Evolutionary conservation across 2,329 filamentous ascomycete genomes (phyloP).

Genomic region (Ceratocystis colombiana): DNA sequence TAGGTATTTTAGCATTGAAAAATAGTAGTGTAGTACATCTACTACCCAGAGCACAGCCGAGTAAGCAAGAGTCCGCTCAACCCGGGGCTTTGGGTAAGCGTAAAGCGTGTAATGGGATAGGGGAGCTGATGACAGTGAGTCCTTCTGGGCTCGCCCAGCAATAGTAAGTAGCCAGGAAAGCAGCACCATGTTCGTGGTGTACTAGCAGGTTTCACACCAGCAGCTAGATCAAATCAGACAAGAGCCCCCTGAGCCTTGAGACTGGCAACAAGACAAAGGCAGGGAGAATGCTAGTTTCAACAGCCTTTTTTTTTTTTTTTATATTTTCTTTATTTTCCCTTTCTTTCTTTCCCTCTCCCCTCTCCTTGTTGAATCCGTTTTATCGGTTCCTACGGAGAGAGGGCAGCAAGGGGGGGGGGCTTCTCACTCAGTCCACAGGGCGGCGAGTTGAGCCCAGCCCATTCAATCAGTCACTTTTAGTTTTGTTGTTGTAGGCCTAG

Average conservation of each 20-base stretch:
- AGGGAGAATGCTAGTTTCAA: not conserved
- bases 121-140: not conserved
- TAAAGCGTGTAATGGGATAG: not conserved
- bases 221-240: not conserved
- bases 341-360: not conserved
- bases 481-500: not conserved
- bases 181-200: not conserved
- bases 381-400: slow-evolving; percentile 13
- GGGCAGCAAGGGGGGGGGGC: not conserved
- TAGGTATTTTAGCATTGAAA: not conserved
- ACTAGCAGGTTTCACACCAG: slow-evolving; percentile 11
- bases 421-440: not conserved
- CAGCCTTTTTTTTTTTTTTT: not conserved
- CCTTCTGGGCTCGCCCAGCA: not conserved
- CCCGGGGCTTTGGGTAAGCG: slow-evolving; percentile 7
- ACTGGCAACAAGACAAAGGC: slow-evolving; percentile 3
- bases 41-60: not conserved
- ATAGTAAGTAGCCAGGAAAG: not conserved
- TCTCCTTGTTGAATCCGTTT: not conserved
- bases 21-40: not conserved
- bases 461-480: no score
- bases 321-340: not conserved
- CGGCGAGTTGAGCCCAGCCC: not conserved
- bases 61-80: not conserved
- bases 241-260: slow-evolving; percentile 2